Base-by-base conservation (phyloP, 805 yeast genomes). In the Vanderwaltozyma yarrowii region DNA sequence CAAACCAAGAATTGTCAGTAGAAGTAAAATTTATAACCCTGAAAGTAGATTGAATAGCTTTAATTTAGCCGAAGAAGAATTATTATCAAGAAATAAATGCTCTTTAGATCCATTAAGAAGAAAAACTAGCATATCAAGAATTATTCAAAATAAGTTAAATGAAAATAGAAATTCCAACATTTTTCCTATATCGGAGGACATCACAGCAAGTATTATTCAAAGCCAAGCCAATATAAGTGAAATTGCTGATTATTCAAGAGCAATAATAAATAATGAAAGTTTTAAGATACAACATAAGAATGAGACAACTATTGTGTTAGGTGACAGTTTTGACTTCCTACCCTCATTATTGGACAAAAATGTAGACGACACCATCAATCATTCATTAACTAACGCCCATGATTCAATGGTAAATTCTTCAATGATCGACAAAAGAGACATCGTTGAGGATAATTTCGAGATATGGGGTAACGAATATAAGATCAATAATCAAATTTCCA, bases 31-130 rank as follows among this genome's bases (percentile, higher is more conserved):
- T 6, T 36, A 40, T 19, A 33, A 43, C 15, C 40, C 47, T 16
- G 27, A 26, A 11, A 36, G 35, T 13, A 36, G 39, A 19, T 10
- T 18, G 5, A 25, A 11, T 12, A 36, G 35, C 19, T 25, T 36
- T 12, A 31, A 30, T 15, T 13, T 30, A 2, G 29, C 17, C 15
- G 38, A 35, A n/a, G 38, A 35, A 18, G n/a, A 13, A 17, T 20
- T 35, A 15, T 6, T 35, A 9, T 5, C 28, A 3, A 9, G 30
- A 11, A 5, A 14, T 13, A 16, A 27, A 12, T 26, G 39, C 20
- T 44, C 46, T 2, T 30, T 52, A 35, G 58, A 52, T 33, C 58
- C 58, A 3, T 31, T 43, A 31, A 42, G 54, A 33, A 43, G 54
- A 35, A 47, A 49, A 27, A 43, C 49, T n/a, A 28, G 45, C 11